Evolutionary conservation across 1,284 basidiomycete genomes (phyloP).

Genomic region (Lignosus rhinocerotis): DNA sequence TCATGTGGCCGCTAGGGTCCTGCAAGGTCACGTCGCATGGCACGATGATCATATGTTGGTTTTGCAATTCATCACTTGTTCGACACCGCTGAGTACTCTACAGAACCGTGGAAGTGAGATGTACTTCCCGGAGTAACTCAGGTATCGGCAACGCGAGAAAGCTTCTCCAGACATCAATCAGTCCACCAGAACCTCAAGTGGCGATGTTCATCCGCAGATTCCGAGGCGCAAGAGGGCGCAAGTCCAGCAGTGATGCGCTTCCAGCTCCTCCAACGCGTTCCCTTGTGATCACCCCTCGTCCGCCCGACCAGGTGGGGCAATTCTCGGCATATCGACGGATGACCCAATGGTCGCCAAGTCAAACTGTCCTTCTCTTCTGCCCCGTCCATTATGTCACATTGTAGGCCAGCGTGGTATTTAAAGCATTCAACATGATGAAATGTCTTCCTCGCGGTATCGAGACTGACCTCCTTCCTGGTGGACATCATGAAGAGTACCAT

Average conservation of each 20-base stretch:
- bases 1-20: no score
- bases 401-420: not conserved
- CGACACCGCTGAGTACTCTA: no score
- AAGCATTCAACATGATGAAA: not conserved
- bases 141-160: no score
- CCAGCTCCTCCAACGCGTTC: no score
- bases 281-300: slow-evolving; percentile 6
- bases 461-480: not conserved
- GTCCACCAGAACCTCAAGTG: not conserved
- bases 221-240: not conserved
- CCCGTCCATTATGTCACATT: not conserved
- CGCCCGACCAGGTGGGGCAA: slow-evolving; percentile 2
- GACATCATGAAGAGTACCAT: slow-evolving; percentile 24
- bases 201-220: slow-evolving; percentile 1
- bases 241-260: not conserved
- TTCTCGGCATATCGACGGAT: slow-evolving; percentile 20
- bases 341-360: not conserved
- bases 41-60: no score
- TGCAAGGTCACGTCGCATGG: no score
- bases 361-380: not conserved
- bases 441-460: not conserved
- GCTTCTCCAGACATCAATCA: not conserved
- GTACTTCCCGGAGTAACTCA: not conserved
- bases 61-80: no score
- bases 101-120: no score